Evolutionary conservation across 169 alveolate species (phyloP).

Genomic region (Plasmodium cynomolgi): DNA sequence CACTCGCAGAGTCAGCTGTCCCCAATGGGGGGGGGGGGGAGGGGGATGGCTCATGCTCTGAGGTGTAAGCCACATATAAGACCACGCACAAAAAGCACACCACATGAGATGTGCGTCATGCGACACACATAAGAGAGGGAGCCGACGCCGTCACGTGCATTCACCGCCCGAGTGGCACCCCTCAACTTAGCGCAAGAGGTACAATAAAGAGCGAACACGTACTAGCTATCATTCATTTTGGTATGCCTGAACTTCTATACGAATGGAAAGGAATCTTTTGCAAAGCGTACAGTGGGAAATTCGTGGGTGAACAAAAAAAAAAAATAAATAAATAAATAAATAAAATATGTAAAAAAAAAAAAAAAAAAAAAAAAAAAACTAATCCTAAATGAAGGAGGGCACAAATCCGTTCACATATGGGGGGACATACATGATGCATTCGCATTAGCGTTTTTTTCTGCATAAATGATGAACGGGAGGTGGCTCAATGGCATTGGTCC

Average conservation of each 20-base stretch:
- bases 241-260: constrained; percentile 29
- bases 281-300: background rate
- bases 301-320: constrained; percentile 5
- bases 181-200: background rate
- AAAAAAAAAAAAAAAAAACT: background rate
- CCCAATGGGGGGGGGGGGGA: background rate
- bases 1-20: background rate
- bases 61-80: background rate
- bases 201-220: constrained; percentile 1
- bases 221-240: constrained; percentile 69
- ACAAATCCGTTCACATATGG: background rate
- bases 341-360: constrained; percentile 20
- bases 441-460: background rate
- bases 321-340: background rate
- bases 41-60: background rate
- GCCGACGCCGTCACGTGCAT: background rate
- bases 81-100: background rate
- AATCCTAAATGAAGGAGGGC: background rate
- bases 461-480: background rate
- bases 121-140: background rate
- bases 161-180: background rate
- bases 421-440: background rate
- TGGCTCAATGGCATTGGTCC: background rate
- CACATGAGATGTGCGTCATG: background rate
- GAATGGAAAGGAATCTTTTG: background rate